phyloP scores from a whole-genome alignment of 495 filamentous ascomycete species.

The Chaetomium tenue region DNA sequence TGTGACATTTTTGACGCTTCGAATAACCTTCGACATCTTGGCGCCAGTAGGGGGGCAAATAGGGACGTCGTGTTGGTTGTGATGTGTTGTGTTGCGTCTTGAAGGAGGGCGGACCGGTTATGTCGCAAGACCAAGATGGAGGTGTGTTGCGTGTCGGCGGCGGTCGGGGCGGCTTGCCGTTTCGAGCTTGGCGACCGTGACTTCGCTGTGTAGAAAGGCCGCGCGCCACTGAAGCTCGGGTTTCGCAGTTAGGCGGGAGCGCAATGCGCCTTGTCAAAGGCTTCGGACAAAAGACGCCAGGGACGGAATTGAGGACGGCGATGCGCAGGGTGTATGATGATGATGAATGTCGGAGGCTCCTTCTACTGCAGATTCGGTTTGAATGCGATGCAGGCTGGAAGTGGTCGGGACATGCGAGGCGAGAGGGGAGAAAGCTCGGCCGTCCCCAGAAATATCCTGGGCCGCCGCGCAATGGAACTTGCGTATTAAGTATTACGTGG shows the following conservation, averaged over 20 bases:
- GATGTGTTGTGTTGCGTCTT: constrained; percentile 10
- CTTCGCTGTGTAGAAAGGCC: neutral
- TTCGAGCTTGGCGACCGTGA: constrained; percentile 12
- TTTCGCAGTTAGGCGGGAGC: neutral
- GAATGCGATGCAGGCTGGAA: neutral
- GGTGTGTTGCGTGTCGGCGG: constrained; percentile 10
- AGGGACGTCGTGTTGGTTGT: constrained; percentile 3
- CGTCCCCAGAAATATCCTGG: neutral
- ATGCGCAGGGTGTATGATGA: neutral
- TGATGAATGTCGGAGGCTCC: neutral
- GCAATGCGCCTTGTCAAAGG: neutral
- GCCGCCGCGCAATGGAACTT: neutral
- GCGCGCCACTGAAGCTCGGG: constrained; percentile 10
- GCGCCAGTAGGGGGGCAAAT: constrained; percentile 20
- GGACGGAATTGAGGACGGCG: neutral
- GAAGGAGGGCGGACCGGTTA: constrained; percentile 10
- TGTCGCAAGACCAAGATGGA: constrained; percentile 18
- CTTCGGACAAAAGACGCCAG: neutral
- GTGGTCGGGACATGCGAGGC: constrained; percentile 1
- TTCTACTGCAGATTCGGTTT: neutral
- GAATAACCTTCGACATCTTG: constrained; percentile 93
- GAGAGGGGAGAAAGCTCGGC: constrained; percentile 7
- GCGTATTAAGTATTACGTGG: constrained; percentile 7
- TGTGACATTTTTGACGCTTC: constrained; percentile 99
- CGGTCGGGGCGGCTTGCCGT: constrained; percentile 17